Percentiles rank a stretch among this genome's conserved stretches.
These are phyloP conservation scores for Bryoerythrophyllum caledonicum DNA, from an alignment of 225 moss, liverwort and hornwort species.

Conservation along the genomic window DNA sequence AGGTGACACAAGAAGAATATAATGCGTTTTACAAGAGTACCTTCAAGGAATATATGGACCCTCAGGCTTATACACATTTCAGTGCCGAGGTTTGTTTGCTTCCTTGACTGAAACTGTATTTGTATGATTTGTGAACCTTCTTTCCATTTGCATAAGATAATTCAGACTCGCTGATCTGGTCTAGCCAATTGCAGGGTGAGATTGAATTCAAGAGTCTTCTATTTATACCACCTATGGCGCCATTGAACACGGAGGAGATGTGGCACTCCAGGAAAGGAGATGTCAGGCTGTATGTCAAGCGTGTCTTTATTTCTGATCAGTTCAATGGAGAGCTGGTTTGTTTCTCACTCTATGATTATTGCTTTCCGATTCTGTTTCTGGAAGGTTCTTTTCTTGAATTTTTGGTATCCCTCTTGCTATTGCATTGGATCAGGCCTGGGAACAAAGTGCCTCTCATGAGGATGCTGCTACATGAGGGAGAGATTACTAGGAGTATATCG, in stretches of 20 bases:
- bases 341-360: conserved; percentile 20
- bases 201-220: conserved; percentile 61
- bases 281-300: conserved; percentile 59
- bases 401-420: too few relatives aligned
- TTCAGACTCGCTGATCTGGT: conserved; percentile 11
- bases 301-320: conserved; percentile 67
- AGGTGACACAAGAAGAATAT: conserved; percentile 81
- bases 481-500: not conserved
- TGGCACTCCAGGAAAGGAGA: conserved; percentile 53
- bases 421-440: conserved; percentile 12
- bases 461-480: conserved; percentile 5
- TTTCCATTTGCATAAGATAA: not conserved
- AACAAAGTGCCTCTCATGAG: not conserved
- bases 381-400: not conserved
- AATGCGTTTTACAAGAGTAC: conserved; percentile 87
- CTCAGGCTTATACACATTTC: conserved; percentile 88
- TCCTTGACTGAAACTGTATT: not conserved
- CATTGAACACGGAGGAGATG: conserved; percentile 49
- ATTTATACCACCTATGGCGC: conserved; percentile 53
- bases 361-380: not conserved
- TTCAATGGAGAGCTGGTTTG: conserved; percentile 62
- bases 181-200: conserved; percentile 52
- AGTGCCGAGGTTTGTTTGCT: conserved; percentile 68
- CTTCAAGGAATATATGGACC: conserved; percentile 92
- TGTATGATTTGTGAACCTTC: not conserved